Percentiles rank a stretch among this genome's conserved stretches.
These are phyloP conservation scores for Backusella tarrabulga DNA, from an alignment of 192 early-diverging fungal species.

Conservation along the genomic window DNA sequence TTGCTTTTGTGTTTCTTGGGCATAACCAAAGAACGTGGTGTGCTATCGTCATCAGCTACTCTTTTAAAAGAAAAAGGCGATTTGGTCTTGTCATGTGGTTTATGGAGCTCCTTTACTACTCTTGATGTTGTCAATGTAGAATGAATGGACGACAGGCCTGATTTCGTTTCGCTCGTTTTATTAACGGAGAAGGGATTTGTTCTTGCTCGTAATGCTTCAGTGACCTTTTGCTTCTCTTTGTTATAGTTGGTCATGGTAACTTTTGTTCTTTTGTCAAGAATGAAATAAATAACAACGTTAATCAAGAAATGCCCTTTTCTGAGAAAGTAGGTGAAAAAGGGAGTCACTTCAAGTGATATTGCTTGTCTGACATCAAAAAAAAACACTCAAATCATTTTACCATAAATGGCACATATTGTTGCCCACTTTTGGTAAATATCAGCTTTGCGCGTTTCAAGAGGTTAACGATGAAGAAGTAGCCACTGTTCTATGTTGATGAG, in stretches of 20 bases:
- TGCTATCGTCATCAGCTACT: not conserved
- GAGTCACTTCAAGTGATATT: not conserved
- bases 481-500: too few relatives aligned
- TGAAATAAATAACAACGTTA: not conserved
- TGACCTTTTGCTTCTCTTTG: not conserved
- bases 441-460: too few relatives aligned
- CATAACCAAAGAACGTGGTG: not conserved
- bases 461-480: too few relatives aligned
- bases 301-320: too few relatives aligned
- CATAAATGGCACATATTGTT: too few relatives aligned
- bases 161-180: not conserved
- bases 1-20: not conserved
- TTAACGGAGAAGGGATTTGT: not conserved
- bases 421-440: too few relatives aligned
- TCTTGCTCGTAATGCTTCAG: not conserved
- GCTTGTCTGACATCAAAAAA: too few relatives aligned
- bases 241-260: not conserved
- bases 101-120: not conserved
- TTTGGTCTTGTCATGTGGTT: not conserved
- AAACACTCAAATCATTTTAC: too few relatives aligned
- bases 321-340: not conserved
- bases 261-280: not conserved
- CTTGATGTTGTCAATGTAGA: not conserved
- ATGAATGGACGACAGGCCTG: not conserved
- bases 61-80: not conserved